A percentile compares a stretch with the other conserved stretches of the same genome.
phyloP scores from a whole-genome alignment of 73 alveolate species.

The Urostyla sp. region DNA sequence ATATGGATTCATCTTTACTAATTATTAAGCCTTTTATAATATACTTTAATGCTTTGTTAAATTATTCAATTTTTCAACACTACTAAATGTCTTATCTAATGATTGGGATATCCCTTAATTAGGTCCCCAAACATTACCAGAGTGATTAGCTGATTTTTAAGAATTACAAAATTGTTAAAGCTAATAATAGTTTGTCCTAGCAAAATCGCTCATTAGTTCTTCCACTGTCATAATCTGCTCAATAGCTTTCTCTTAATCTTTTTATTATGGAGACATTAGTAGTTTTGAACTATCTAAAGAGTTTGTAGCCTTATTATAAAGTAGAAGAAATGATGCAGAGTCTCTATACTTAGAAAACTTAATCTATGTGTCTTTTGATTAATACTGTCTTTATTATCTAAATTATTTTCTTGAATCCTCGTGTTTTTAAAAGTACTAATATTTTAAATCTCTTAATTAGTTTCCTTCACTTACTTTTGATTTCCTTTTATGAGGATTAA shows the following conservation, averaged over 20 bases:
- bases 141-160: not conserved
- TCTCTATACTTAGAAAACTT: constrained; percentile 36
- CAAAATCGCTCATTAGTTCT: constrained; percentile 32
- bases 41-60: not conserved
- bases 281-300: not conserved
- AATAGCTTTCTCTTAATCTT: constrained; percentile 16
- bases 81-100: constrained; percentile 40
- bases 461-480: constrained; percentile 40
- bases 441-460: constrained; percentile 37
- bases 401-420: constrained; percentile 35
- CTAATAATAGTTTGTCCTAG: constrained; percentile 26
- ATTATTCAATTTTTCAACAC: constrained; percentile 18
- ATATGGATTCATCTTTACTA: not conserved
- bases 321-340: constrained; percentile 44
- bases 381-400: not conserved
- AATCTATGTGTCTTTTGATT: constrained; percentile 43
- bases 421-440: constrained; percentile 40
- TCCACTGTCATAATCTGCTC: constrained; percentile 38
- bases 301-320: constrained; percentile 3
- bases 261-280: no score
- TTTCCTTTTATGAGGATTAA: constrained; percentile 33
- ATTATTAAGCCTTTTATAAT: no score
- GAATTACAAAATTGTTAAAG: not conserved
- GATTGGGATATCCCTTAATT: constrained; percentile 50
- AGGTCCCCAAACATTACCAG: not conserved